These are phyloP conservation scores for Zymoseptoria brevis DNA, from an alignment of 2,329 filamentous ascomycete species.

Conservation along the genomic window DNA sequence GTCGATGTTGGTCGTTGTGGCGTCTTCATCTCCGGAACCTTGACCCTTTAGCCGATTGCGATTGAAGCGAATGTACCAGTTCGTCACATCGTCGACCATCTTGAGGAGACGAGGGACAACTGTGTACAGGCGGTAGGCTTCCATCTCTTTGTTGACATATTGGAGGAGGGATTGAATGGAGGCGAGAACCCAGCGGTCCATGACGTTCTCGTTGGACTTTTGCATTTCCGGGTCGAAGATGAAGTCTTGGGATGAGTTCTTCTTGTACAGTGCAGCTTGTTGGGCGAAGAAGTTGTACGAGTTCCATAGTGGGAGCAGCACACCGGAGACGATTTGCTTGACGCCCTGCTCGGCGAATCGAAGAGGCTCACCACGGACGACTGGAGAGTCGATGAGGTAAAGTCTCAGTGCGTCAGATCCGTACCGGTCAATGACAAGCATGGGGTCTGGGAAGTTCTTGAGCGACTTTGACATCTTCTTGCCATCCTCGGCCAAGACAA, in stretches of 20 bases:
- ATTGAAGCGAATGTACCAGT: slow-evolving; percentile 98
- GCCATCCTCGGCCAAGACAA: slow-evolving; percentile 86
- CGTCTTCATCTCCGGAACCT: slow-evolving; percentile 31
- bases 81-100: slow-evolving; percentile 90
- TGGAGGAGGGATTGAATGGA: slow-evolving; percentile 84
- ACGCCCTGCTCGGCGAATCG: slow-evolving; percentile 88
- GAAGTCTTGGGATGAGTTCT: slow-evolving; percentile 69
- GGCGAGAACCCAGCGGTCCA: slow-evolving; percentile 93
- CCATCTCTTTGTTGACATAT: slow-evolving; percentile 92
- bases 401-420: slow-evolving; percentile 86
- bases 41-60: slow-evolving; percentile 76
- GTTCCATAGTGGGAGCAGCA: slow-evolving; percentile 88
- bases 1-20: slow-evolving; percentile 68
- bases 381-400: slow-evolving; percentile 95
- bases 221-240: slow-evolving; percentile 69
- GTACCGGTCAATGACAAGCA: slow-evolving; percentile 74
- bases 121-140: slow-evolving; percentile 64
- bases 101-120: slow-evolving; percentile 68
- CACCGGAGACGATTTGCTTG: slow-evolving; percentile 89
- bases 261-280: slow-evolving; percentile 78
- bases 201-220: slow-evolving; percentile 75
- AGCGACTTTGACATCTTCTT: slow-evolving; percentile 98
- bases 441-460: slow-evolving; percentile 91
- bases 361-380: slow-evolving; percentile 82
- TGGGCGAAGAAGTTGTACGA: slow-evolving; percentile 95